Conservation (phyloP, 306 rosid genomes). For the Glycine soja region DNA sequence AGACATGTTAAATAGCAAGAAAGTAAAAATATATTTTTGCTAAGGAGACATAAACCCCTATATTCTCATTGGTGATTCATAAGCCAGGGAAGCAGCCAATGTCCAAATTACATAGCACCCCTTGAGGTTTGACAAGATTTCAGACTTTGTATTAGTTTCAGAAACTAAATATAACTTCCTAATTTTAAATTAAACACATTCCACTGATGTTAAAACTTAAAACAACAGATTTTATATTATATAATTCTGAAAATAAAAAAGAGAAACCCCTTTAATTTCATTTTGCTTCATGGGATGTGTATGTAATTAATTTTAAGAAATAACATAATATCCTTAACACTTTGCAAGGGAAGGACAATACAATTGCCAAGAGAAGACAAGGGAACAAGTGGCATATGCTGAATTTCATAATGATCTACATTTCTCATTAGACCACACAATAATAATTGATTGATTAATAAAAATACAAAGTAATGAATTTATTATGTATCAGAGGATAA, state of each 20-base stretch:
- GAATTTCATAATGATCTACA: slow-evolving; percentile 23
- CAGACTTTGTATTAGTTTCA: too few species aligned
- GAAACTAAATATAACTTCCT: too few species aligned
- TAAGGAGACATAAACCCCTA: too few species aligned
- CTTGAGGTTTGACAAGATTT: too few species aligned
- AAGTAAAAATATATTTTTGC: too few species aligned
- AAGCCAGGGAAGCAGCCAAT: too few species aligned
- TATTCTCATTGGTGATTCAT: too few species aligned
- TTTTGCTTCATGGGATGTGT: slow-evolving; percentile 10
- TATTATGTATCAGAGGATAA: slow-evolving; percentile 46
- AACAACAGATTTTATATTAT: background rate
- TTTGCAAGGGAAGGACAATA: slow-evolving; percentile 21
- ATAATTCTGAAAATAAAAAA: background rate
- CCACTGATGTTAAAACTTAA: too few species aligned
- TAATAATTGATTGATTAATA: slow-evolving; percentile 21
- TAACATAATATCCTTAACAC: slow-evolving; percentile 6
- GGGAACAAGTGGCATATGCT: background rate
- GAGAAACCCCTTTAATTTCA: slow-evolving; percentile 15
- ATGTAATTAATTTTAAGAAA: slow-evolving; percentile 13
- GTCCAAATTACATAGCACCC: too few species aligned
- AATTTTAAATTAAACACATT: too few species aligned
- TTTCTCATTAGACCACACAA: background rate
- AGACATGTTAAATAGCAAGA: too few species aligned
- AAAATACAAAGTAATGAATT: slow-evolving; percentile 21
- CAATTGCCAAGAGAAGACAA: background rate